Base-by-base conservation (phyloP, 1,139 yeast genomes). In the Yamadazyma diospyri region DNA sequence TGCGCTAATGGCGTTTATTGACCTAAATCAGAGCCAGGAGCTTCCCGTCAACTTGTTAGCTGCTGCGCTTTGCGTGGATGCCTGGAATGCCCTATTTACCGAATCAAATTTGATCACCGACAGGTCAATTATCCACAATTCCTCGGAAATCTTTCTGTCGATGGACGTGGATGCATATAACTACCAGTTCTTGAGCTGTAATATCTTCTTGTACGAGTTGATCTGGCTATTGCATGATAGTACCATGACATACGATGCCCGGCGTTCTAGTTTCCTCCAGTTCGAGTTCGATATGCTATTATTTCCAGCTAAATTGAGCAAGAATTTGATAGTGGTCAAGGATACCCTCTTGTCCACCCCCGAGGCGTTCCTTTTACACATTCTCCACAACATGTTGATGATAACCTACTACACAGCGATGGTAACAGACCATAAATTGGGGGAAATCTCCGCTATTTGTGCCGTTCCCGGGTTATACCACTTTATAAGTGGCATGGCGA, bases 381-480 rank as follows among this genome's bases (percentile, higher is more conserved):
- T 51, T 13, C 26, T 49, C 2, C 57, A 51, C 32, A 50, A 51
- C 30, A 43, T 47, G 37, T 37, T 51, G 19, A 41, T 51, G 38
- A 42, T 43, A 7, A 25, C 40, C 13, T 51, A 40, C 33, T 51
- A 51, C 32, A 41, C 49, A 1, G 30, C 35, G 11, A 46, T 51
- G 10, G 45, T 50, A 3, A 34, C 38, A 5, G 31, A 42, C 13
- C 34, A 29, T 15, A 40, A 39, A 4, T 35, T 36, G 20, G 55
- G 53, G 2, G 36, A 37, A 30, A 41, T 49, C 44, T 38, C 48
- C 1, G 40, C 52, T 9, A 40, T 51, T 3, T 33, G 41, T 18
- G 50, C 56, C 4, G 53, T 50, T 3, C 55, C 57, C 2, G 57
- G 56, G 2, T 34, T 51, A 9, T 51, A 50, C 30, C 50, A 47